Evolutionary conservation across 148 eudicot genomes (phyloP), one percentile per base, ranked within the genome.

Genomic region (Chenopodium album): DNA sequence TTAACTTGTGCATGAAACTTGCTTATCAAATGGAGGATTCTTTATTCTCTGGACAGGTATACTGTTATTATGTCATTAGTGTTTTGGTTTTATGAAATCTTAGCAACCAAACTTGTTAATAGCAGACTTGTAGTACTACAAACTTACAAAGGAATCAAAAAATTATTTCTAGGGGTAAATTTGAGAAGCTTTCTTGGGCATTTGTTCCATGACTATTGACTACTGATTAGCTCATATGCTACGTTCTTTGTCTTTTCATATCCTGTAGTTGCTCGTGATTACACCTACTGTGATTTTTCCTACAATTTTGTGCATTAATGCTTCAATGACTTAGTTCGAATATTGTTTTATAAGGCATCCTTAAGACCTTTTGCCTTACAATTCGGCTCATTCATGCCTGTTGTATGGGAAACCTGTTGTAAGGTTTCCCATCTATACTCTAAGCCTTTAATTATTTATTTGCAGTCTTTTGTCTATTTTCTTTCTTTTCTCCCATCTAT

Each of bases 31-130:
- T 97, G 99, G 99, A 97, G 87, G 99, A 97, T 9, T 85, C 93
- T 80, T 87, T 97, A 90, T 97, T 97, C 84, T 85, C 89, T 46
- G 99, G 98, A 84, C 94, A 97, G 99, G 99, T 97, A 87, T 41
- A 54, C 4, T 47, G 20, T 77, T 66, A 68, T 67, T 74, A 12
- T 80, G 31, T 60, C 41, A 75, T 75, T 14, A 44, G n/a, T 48
- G 14, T 69, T 77, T 78, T 74, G 52, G 48, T 78, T 46, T 13
- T 14, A 26, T 37, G 59, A 47, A 10, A 2, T 66, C 31, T 3
- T 31, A 26, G 11, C 28, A 37, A 32, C 16, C 22, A 34, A 66
- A 23, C 67, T 66, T 46, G 26, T 17, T 41, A 28, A 11, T 13
- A 9, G 54, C 14, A 9, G 54, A 50, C 16, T 4, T 68, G 62